Evolutionary conservation across 805 yeast genomes (phyloP).

Genomic region (Diddensiella santjacobensis): DNA sequence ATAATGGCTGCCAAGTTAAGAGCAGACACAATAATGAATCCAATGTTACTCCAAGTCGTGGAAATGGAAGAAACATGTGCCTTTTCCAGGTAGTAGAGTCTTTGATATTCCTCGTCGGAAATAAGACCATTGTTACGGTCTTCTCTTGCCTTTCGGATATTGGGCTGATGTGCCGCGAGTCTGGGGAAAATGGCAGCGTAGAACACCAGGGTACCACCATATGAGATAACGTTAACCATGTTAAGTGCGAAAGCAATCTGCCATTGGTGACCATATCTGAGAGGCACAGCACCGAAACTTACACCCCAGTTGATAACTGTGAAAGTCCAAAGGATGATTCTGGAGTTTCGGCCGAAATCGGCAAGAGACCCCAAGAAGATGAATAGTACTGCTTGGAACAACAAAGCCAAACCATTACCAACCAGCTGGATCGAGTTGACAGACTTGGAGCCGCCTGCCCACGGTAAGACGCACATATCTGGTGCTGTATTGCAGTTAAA

Average conservation of each 20-base stretch:
- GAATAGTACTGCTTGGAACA: conserved; percentile 16
- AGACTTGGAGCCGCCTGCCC: conserved; percentile 15
- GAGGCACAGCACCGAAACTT: conserved; percentile 14
- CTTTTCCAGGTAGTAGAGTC: conserved; percentile 13
- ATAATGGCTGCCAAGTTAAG: conserved; percentile 17
- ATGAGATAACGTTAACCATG: conserved; percentile 10
- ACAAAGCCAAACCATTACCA: conserved; percentile 17
- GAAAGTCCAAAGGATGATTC: conserved; percentile 11
- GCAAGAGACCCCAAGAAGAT: conserved; percentile 19
- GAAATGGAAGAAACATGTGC: conserved; percentile 17
- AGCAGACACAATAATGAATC: conserved; percentile 10
- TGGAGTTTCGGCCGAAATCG: conserved; percentile 15
- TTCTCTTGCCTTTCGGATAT: conserved; percentile 14
- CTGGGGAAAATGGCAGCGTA: conserved; percentile 19
- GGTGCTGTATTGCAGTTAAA: conserved; percentile 8
- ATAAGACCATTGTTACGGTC: conserved; percentile 12
- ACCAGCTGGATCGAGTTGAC: conserved; percentile 14
- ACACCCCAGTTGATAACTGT: conserved; percentile 17
- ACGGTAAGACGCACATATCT: conserved; percentile 14
- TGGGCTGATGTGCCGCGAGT: conserved; percentile 18
- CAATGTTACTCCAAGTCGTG: conserved; percentile 19
- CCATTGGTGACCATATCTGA: conserved; percentile 12
- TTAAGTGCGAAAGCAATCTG: conserved; percentile 13
- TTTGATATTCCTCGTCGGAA: conserved; percentile 11
- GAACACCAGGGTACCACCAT: conserved; percentile 15